Evolutionary conservation across 108 stramenopile species (phyloP).

Genomic region (Schizochytrium sp.): DNA sequence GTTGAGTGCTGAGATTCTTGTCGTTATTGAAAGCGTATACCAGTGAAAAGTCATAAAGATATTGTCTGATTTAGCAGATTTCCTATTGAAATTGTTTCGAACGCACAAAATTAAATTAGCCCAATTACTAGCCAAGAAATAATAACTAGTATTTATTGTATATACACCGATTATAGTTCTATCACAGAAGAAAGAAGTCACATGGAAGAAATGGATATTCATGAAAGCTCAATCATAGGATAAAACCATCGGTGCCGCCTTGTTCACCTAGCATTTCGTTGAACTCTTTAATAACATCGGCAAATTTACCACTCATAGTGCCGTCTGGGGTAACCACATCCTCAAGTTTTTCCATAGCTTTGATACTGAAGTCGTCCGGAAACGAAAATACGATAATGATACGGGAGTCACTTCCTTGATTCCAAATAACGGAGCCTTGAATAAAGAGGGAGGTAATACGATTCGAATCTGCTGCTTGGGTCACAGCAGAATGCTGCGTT

Average conservation of each 20-base stretch:
- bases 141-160: too few relatives aligned
- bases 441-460: constrained; percentile 20
- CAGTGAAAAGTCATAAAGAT: too few relatives aligned
- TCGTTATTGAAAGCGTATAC: too few relatives aligned
- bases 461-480: constrained; percentile 21
- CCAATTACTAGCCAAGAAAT: too few relatives aligned
- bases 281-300: constrained; percentile 24
- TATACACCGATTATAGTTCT: too few relatives aligned
- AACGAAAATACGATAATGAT: background rate
- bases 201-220: too few relatives aligned
- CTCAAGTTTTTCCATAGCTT: constrained; percentile 34
- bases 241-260: background rate
- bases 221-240: background rate
- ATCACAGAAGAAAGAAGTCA: too few relatives aligned
- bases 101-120: too few relatives aligned
- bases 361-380: constrained; percentile 31
- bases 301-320: background rate
- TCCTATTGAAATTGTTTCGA: too few relatives aligned
- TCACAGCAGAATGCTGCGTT: constrained; percentile 22
- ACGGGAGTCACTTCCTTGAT: constrained; percentile 1
- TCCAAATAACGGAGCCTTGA: constrained; percentile 30
- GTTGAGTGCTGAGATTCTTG: too few relatives aligned
- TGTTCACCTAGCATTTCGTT: constrained; percentile 39
- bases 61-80: too few relatives aligned
- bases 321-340: constrained; percentile 19